These are phyloP conservation scores for Lanmaoa pseudosensibilis DNA, from an alignment of 768 basidiomycete species.

Conservation along the genomic window DNA sequence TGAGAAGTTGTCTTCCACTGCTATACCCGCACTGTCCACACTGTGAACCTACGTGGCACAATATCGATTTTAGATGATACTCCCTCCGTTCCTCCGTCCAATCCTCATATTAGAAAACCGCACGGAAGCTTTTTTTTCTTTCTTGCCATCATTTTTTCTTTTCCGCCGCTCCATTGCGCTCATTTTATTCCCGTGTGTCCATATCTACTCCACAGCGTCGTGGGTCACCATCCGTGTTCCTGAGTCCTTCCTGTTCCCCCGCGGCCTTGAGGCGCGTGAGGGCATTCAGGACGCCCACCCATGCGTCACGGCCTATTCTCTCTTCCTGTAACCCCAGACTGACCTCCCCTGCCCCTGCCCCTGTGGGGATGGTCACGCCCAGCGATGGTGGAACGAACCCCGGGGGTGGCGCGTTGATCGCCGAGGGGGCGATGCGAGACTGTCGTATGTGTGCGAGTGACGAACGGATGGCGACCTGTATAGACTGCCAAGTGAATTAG, in stretches of 20 bases:
- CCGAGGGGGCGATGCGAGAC: constrained; percentile 82
- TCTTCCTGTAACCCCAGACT: constrained; percentile 76
- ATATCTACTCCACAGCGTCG: constrained; percentile 17
- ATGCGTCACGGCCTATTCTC: constrained; percentile 72
- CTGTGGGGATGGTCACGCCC: constrained; percentile 66
- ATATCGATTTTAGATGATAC: background rate
- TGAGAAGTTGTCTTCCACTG: constrained; percentile 19
- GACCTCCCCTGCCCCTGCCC: constrained; percentile 24
- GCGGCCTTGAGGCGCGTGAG: constrained; percentile 60
- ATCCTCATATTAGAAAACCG: constrained; percentile 17
- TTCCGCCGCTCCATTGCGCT: constrained; percentile 4
- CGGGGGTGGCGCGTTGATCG: constrained; percentile 76
- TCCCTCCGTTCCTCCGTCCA: constrained; percentile 10
- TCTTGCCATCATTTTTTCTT: constrained; percentile 11
- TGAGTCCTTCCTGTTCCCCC: constrained; percentile 26
- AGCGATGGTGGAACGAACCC: constrained; percentile 76
- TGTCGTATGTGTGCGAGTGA: constrained; percentile 79
- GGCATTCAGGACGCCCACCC: constrained; percentile 71
- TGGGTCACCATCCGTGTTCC: constrained; percentile 7
- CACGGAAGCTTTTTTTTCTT: constrained; percentile 13
- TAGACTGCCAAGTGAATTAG: constrained; percentile 45
- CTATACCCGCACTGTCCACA: constrained; percentile 21
- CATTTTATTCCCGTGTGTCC: constrained; percentile 21
- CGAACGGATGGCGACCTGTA: constrained; percentile 74
- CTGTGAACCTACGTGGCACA: background rate